Percentiles rank a stretch among this genome's conserved stretches.
These are phyloP conservation scores for Xylaria polymorpha DNA, from an alignment of 2,329 filamentous ascomycete genomes.

Conservation along the genomic window DNA sequence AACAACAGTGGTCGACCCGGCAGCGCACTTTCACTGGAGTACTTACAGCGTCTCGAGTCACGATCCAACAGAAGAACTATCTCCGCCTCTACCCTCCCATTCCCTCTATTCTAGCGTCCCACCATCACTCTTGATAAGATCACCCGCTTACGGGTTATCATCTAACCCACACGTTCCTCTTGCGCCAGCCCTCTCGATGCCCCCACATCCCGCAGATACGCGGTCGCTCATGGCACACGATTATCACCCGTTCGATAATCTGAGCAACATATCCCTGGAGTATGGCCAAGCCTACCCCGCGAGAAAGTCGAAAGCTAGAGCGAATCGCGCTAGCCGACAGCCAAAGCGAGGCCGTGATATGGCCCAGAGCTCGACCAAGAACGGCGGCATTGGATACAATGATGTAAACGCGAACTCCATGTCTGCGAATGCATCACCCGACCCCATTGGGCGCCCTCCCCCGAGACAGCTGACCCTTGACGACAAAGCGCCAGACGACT, in stretches of 20 bases:
- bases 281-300: conserved; percentile 35
- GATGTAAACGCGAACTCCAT: neutral
- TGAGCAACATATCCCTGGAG: conserved; percentile 33
- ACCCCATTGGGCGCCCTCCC: neutral
- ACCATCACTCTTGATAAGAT: conserved; percentile 43
- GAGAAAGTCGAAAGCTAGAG: conserved; percentile 41
- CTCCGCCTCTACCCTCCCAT: conserved; percentile 46
- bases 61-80: conserved; percentile 46
- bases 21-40: conserved; percentile 53
- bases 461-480: conserved; percentile 54
- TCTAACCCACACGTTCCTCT: conserved; percentile 39
- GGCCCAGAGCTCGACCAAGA: conserved; percentile 31
- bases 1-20: conserved; percentile 49
- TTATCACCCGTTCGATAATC: conserved; percentile 25
- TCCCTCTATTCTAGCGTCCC: conserved; percentile 42
- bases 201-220: conserved; percentile 41
- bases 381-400: conserved; percentile 4
- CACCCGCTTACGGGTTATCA: conserved; percentile 27
- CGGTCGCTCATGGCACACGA: conserved; percentile 37
- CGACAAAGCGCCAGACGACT: conserved; percentile 59
- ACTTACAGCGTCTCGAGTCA: conserved; percentile 53
- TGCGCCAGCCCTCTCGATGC: conserved; percentile 41
- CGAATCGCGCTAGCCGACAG: conserved; percentile 39
- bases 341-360: conserved; percentile 40
- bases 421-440: neutral